Percentiles rank a stretch among this genome's conserved stretches.
These are phyloP conservation scores for Scenedesmus sp. DNA, from an alignment of 163 green algal species.

Conservation along the genomic window DNA sequence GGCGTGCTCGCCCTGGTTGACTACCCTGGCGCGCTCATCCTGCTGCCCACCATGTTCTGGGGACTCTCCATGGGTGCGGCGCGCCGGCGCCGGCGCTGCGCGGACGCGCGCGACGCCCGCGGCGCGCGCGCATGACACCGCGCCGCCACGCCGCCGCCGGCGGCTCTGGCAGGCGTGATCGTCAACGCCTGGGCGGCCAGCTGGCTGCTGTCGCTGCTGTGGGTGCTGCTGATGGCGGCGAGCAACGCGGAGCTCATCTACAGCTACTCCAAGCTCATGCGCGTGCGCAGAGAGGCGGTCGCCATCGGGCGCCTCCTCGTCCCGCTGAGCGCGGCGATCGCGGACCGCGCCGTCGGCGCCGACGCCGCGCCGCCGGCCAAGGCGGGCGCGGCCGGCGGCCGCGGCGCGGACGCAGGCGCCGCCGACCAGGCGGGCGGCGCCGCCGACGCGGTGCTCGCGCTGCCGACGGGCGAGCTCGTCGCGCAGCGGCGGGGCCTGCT, in stretches of 20 bases:
- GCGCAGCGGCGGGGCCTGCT: neutral
- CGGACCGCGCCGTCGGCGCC: no score
- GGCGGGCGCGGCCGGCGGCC: no score
- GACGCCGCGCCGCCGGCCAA: no score
- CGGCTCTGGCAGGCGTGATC: slow-evolving; percentile 30
- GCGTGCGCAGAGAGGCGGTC: no score
- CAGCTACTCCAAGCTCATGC: neutral
- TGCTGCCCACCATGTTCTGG: slow-evolving; percentile 45
- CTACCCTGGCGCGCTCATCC: slow-evolving; percentile 11
- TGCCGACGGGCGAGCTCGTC: no score
- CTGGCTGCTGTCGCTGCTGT: slow-evolving; percentile 40
- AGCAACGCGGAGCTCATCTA: slow-evolving; percentile 30
- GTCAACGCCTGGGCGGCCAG: slow-evolving; percentile 26
- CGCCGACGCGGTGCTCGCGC: neutral
- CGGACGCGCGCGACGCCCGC: no score
- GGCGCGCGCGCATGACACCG: neutral
- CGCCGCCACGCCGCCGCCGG: neutral
- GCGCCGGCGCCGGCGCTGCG: neutral
- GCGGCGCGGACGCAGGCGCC: neutral
- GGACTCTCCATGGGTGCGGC: slow-evolving; percentile 27
- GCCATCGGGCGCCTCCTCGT: no score
- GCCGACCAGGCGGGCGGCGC: neutral
- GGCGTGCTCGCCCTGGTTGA: slow-evolving; percentile 25
- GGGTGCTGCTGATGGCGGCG: slow-evolving; percentile 15
- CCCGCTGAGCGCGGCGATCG: no score